These are phyloP conservation scores for Hydnum rufescens DNA, from an alignment of 768 basidiomycete species.

Conservation along the genomic window DNA sequence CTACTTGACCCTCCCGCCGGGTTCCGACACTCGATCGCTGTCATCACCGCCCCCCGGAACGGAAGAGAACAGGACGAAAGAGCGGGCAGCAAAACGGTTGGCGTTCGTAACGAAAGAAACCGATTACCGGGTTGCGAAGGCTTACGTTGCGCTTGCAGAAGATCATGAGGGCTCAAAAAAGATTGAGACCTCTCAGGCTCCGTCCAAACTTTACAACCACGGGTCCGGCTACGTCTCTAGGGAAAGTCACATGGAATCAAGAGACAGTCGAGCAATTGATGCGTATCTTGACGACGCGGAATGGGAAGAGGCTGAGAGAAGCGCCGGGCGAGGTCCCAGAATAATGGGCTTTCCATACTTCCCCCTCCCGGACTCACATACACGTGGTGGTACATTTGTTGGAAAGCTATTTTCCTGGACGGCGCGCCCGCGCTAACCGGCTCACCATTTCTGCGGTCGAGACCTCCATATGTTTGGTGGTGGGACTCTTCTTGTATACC, in stretches of 20 bases:
- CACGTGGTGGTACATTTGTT: neutral
- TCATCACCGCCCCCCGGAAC: slow-evolving; percentile 13
- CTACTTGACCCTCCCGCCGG: slow-evolving; percentile 32
- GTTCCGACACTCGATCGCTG: slow-evolving; percentile 14
- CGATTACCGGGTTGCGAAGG: slow-evolving; percentile 44
- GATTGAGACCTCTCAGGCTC: neutral
- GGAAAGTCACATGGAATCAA: slow-evolving; percentile 7
- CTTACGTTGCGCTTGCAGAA: slow-evolving; percentile 51
- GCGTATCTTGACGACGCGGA: slow-evolving; percentile 47
- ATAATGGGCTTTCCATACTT: slow-evolving; percentile 11
- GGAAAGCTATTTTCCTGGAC: neutral
- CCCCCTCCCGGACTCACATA: neutral
- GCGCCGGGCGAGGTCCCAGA: slow-evolving; percentile 15
- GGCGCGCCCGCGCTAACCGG: no score
- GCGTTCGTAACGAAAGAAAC: slow-evolving; percentile 49
- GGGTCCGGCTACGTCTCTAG: slow-evolving; percentile 12
- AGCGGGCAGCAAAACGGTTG: slow-evolving; percentile 38
- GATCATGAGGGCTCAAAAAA: slow-evolving; percentile 11
- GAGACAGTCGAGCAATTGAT: slow-evolving; percentile 35
- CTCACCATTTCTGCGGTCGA: no score
- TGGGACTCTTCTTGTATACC: no score
- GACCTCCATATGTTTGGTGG: no score
- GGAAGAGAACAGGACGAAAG: slow-evolving; percentile 18
- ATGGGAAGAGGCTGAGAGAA: slow-evolving; percentile 34
- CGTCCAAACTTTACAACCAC: slow-evolving; percentile 17